Evolutionary conservation across 345 rosid species (phyloP).

Genomic region (Gynandropsis gynandra): DNA sequence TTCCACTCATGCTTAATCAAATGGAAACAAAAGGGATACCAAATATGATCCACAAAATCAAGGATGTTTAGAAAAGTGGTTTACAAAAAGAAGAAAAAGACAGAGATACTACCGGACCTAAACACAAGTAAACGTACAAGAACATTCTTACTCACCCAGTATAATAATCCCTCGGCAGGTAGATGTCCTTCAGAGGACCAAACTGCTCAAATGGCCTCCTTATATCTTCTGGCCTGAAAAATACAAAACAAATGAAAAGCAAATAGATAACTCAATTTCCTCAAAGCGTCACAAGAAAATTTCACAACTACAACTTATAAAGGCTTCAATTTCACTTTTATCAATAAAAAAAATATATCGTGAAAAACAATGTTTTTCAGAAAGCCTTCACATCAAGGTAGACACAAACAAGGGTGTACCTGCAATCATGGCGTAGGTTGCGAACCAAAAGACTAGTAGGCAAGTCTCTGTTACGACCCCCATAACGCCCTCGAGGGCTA

Average conservation of each 20-base stretch:
- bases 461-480: conserved; percentile 63
- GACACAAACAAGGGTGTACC: conserved; percentile 35
- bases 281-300: too few species aligned
- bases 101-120: conserved; percentile 3
- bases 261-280: too few species aligned
- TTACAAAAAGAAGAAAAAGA: conserved; percentile 10
- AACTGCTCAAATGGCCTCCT: conserved; percentile 78
- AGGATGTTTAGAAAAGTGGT: not conserved
- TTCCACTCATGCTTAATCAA: too few species aligned
- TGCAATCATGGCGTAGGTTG: conserved; percentile 87
- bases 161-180: conserved; percentile 89
- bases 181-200: conserved; percentile 83
- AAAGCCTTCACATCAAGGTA: not conserved
- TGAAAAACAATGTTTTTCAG: too few species aligned
- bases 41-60: too few species aligned
- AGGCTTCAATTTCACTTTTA: too few species aligned
- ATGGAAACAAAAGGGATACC: too few species aligned
- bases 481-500: conserved; percentile 72
- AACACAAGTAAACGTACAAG: not conserved
- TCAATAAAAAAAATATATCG: too few species aligned
- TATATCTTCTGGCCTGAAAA: conserved; percentile 78
- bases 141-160: conserved; percentile 59
- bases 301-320: too few species aligned
- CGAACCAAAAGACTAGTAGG: conserved; percentile 95
- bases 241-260: conserved; percentile 14